A percentile compares a stretch with the other conserved stretches of the same genome.
phyloP scores from a whole-genome alignment of 345 rosid genomes.

The Moricandia moricandioides region DNA sequence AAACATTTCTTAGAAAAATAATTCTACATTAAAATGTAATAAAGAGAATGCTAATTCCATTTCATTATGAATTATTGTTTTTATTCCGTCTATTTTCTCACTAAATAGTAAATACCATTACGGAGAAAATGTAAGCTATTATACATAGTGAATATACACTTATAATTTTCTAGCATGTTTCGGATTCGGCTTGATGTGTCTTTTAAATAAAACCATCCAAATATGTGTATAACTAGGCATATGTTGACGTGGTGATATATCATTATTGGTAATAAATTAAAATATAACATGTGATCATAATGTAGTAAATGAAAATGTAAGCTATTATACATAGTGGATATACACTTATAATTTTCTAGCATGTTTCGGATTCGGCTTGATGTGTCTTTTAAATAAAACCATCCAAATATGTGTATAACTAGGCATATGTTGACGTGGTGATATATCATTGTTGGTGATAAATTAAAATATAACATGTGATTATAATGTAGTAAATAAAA shows the following conservation, averaged over 20 bases:
- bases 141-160: not conserved
- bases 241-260: not conserved
- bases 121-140: not conserved
- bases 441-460: not conserved
- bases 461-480: not conserved
- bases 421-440: not conserved
- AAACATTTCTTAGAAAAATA: not conserved
- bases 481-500: not conserved
- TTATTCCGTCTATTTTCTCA: not conserved
- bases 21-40: not conserved
- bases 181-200: not conserved
- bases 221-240: not conserved
- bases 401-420: not conserved
- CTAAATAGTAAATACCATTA: too few relatives aligned
- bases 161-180: not conserved
- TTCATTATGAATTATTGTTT: not conserved
- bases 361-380: not conserved
- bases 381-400: not conserved
- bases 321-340: not conserved
- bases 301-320: not conserved
- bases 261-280: not conserved
- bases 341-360: not conserved
- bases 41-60: not conserved
- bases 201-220: not conserved
- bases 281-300: not conserved